Evolutionary conservation across 139 green algal genomes (phyloP), one percentile per base, ranked within the genome.

Genomic region (Picochlorum sp.): DNA sequence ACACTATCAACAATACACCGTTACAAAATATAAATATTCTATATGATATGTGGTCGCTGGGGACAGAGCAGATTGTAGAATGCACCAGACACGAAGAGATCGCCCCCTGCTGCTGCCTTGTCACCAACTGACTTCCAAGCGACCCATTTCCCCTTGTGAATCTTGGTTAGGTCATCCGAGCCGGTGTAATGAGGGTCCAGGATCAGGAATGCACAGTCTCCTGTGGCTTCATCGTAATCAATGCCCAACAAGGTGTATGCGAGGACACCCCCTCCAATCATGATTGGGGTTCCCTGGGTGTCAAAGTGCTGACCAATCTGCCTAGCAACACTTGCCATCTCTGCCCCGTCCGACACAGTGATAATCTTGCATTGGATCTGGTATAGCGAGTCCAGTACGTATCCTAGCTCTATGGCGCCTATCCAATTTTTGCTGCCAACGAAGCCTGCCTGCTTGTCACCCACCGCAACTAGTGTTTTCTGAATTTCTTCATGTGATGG

Each of bases 11-110:
- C 47, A 54, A 13, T 23, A 26, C 47, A 54, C 47, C 18, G 16
- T 56, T 14, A 58, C 23, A 44, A 65, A 38, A 58, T 30, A 65
- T 30, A 65, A 28, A 64, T 58, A 47, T 24, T 49, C 73, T 61
- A 90, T 6, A 87, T 67, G 0, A 34, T 61, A n/a, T 47, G 52
- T 16, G 91, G 92, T 10, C 88, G 62, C 68, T 92, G 85, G 4
- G 92, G 90, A 50, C 90, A 88, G n/a, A 98, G 68, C 71, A 98
- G 84, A 69, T 98, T 98, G 71, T 98, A 98, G 67, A 96, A 96
- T 0, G 91, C 83, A 49, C 90, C 80, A 3, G 75, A 59, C 18
- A 92, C 77, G 64, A 98, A 96, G 47, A 98, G 67, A 3, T 89
- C 77, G 0, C 90, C 86, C 1, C 89, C 90, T 2, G 81, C 87